These are phyloP conservation scores for Pestalotiopsis sp. DNA, from an alignment of 2,329 filamentous ascomycete species.

Conservation along the genomic window DNA sequence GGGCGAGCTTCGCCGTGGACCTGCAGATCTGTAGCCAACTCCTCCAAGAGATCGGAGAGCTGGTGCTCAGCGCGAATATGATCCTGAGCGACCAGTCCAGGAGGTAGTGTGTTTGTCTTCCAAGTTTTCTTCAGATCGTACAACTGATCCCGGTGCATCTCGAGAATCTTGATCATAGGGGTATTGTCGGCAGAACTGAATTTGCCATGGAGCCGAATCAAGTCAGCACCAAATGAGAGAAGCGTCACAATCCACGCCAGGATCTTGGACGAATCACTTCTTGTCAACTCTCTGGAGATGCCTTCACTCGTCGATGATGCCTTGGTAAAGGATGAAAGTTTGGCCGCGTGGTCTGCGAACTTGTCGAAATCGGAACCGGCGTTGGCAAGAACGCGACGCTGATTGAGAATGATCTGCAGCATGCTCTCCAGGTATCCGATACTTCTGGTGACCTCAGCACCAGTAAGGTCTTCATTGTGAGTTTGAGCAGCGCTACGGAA, in stretches of 20 bases:
- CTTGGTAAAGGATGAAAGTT: constrained; percentile 37
- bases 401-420: constrained; percentile 64
- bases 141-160: constrained; percentile 52
- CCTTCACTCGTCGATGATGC: constrained; percentile 18
- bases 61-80: constrained; percentile 37
- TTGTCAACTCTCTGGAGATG: constrained; percentile 19
- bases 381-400: constrained; percentile 54
- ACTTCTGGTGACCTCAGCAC: constrained; percentile 77
- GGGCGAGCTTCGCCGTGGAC: constrained; percentile 45
- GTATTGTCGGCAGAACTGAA: constrained; percentile 57
- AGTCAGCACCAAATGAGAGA: constrained; percentile 60
- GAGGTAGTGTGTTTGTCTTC: constrained; percentile 48
- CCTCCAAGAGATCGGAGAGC: constrained; percentile 37
- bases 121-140: constrained; percentile 43
- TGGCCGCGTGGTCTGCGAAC: constrained; percentile 38
- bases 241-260: constrained; percentile 69
- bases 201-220: constrained; percentile 68
- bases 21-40: constrained; percentile 42
- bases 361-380: constrained; percentile 37
- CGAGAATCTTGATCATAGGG: constrained; percentile 45
- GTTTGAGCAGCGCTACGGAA: constrained; percentile 68
- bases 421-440: constrained; percentile 87
- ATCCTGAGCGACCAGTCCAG: constrained; percentile 45
- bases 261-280: constrained; percentile 28
- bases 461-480: constrained; percentile 83